Base-by-base conservation (phyloP, 2,329 filamentous ascomycete genomes). In the Diplodia intermedia region DNA sequence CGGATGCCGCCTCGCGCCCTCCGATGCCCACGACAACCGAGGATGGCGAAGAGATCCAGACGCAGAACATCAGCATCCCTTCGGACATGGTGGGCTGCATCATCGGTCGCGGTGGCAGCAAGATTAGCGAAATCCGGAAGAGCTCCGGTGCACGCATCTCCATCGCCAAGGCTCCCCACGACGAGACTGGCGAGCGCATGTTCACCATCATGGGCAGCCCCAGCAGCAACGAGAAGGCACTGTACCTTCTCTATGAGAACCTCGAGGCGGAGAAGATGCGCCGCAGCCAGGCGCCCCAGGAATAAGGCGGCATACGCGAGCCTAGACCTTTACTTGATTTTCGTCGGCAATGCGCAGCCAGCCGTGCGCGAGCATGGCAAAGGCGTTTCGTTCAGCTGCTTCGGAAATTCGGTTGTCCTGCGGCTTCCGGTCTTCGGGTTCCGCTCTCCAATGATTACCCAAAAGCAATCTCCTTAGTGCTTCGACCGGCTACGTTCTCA, bases 11-110 rank as follows among this genome's bases (percentile, higher is more conserved):
- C 71, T 87, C 86, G 73, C 92, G 93, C 71, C 92, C 92, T 67
- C 92, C 80, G 9, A 79, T 92, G 53, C 93, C 93, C 26, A 92
- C 92, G 54, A 92, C 96, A 76, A 94, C 95, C 71, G 94, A 98
- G 82, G 96, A 98, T 72, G 95, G 95, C 71, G 95, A 98, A 79
- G 94, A 97, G 81, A 91, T 98, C 70, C 94, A 97, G 81, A 99
- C 95, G 1, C 95, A 99, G 79, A 99, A 99, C 83, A 99, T 99
- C 82, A 97, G 93, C 85, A 99, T 99, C 76, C 95, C 95, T 31
- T 94, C 95, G 57, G 95, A 99, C 84, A 99, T 99, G 95, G 95
- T 99, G 79, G 95, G 95, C 73, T 99, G 95, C 83, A 99, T 99
- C 83, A 99, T 99, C 79, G 95, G 95, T 72, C 91, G 94, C 72